phyloP scores from a whole-genome alignment of 495 filamentous ascomycete genomes.

The Tuber borchii region DNA sequence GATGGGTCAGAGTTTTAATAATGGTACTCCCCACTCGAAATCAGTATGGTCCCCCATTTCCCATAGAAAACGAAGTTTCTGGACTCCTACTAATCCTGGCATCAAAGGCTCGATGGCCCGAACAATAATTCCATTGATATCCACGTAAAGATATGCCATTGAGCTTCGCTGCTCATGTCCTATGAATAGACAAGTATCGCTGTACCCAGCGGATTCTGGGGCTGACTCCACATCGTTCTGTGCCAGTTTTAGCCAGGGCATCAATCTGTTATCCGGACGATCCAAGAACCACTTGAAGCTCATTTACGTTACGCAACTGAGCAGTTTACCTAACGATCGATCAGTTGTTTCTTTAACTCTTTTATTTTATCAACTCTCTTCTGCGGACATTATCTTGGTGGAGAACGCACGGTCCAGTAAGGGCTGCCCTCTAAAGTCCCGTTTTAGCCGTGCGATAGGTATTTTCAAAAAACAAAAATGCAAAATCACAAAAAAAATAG shows the following conservation, averaged over 20 bases:
- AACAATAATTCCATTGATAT: slow-evolving; percentile 4
- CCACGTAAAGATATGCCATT: slow-evolving; percentile 5
- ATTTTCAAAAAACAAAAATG: background rate
- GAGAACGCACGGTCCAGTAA: slow-evolving; percentile 1
- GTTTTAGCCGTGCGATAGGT: background rate
- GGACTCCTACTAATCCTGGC: background rate
- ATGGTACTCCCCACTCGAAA: slow-evolving; percentile 22
- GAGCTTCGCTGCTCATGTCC: background rate
- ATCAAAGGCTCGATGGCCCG: background rate
- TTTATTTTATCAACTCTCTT: slow-evolving; percentile 4
- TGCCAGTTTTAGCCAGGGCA: background rate
- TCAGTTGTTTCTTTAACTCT: slow-evolving; percentile 3
- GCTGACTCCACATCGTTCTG: background rate
- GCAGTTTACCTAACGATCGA: slow-evolving; percentile 6
- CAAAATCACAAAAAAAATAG: background rate
- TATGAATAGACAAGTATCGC: background rate
- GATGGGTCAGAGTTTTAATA: slow-evolving; percentile 25
- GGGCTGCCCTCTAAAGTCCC: background rate
- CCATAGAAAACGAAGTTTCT: slow-evolving; percentile 16
- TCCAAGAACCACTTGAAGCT: slow-evolving; percentile 5
- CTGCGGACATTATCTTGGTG: slow-evolving; percentile 2
- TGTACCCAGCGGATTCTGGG: background rate
- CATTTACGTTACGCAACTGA: background rate
- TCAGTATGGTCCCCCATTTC: slow-evolving; percentile 24
- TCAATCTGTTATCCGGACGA: slow-evolving; percentile 3